Base-by-base conservation (phyloP, 169 alveolate species). In the Hammondia hammondi region DNA sequence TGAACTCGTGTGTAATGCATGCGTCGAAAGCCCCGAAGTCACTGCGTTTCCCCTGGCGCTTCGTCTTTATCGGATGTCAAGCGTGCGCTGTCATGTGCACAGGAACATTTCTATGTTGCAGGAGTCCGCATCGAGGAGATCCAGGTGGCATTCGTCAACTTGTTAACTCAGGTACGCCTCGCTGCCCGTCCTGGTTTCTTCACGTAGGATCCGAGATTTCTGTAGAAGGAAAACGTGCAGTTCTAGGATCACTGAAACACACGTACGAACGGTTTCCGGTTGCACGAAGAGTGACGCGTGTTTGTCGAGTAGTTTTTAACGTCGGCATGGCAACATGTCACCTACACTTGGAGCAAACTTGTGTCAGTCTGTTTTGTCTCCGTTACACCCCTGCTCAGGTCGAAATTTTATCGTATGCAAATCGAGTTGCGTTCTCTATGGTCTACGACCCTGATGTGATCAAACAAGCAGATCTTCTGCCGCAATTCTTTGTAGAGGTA, bases 401-500 rank as follows among this genome's bases (percentile, higher is more conserved):
- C 3, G 92, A 88, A 29, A 88, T 88, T 46, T 21, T 88, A 0
- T 56, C 92, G 32, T 88, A 88, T 57, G 92, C 87, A 1, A 77
- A 29, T 6, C 52, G 35, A 6, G 57, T 88, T 3, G 52, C 61
- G 52, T 67, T 88, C 24, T 52, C 87, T 27, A 45, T 88, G 73
- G 92, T 88, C 10, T 52, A 45, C 52, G 91, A 88, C 61, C 73
- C 88, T 5, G 92, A 88, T 88, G 84, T 88, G 27, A 48, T 88
- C 71, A 46, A 88, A 29, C 52, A 29, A 21, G 88, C 37, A 9
- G 57, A 88, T 48, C 52, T 67, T 45, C 48, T 88, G 2, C 92
- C 92, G 32, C 88, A n/a, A 27, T 88, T 24, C n/a, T 88, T 88
- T 67, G 84, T 88, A 6, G 92, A 88, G 32, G 92, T 88, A 21